Evolutionary conservation across 1,139 yeast genomes (phyloP).

Genomic region (Yamadazyma dendronema): DNA sequence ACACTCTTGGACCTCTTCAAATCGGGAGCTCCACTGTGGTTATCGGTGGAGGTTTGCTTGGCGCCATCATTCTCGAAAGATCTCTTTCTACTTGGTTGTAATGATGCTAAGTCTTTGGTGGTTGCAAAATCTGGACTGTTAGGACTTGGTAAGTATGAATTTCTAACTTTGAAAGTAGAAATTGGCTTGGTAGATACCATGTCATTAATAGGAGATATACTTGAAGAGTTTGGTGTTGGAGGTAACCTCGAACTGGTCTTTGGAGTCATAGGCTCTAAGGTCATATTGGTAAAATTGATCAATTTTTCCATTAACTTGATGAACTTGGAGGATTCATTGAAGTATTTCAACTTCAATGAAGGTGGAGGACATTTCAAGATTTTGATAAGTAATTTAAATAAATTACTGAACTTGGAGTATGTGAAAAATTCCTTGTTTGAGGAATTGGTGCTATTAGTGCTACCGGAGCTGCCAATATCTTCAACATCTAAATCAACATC

Average conservation of each 20-base stretch:
- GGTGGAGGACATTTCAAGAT: slow-evolving; percentile 48
- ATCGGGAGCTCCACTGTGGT: slow-evolving; percentile 8
- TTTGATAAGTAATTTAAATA: slow-evolving; percentile 28
- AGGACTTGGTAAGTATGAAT: slow-evolving; percentile 17
- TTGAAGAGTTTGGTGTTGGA: slow-evolving; percentile 21
- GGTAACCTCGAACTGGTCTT: slow-evolving; percentile 16
- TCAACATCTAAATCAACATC: slow-evolving; percentile 2
- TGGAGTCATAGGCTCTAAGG: slow-evolving; percentile 23
- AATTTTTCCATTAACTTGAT: slow-evolving; percentile 37
- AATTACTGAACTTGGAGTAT: slow-evolving; percentile 16
- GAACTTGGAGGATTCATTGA: slow-evolving; percentile 35
- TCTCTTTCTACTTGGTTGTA: slow-evolving; percentile 14
- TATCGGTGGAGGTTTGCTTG: neutral
- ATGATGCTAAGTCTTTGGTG: slow-evolving; percentile 11
- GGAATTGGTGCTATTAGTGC: neutral
- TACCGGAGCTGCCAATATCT: neutral
- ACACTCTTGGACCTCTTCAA: slow-evolving; percentile 25
- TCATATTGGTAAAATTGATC: slow-evolving; percentile 31
- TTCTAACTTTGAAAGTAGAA: neutral
- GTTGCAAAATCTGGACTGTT: slow-evolving; percentile 13
- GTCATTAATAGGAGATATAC: slow-evolving; percentile 17
- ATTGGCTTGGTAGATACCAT: neutral
- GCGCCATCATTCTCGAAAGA: slow-evolving; percentile 4
- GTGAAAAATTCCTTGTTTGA: slow-evolving; percentile 10
- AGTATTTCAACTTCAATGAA: slow-evolving; percentile 41